Base-by-base conservation (phyloP, 192 early-diverging fungal species). In the Paraglomus brasilianum region DNA sequence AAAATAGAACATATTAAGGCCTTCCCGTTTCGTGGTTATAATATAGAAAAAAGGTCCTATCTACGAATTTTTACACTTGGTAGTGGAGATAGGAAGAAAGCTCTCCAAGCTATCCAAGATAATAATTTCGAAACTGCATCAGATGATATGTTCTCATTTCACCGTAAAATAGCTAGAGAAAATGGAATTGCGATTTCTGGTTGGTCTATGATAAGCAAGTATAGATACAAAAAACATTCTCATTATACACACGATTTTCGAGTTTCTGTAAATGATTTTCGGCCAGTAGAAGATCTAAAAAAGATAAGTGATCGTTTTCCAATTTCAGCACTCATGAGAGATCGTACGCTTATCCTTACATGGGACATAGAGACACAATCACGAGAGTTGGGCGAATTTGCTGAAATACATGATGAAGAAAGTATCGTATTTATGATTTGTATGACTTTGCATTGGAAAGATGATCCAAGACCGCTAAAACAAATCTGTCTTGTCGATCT, bases 31-130 rank as follows among this genome's bases (percentile, higher is more conserved):
- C 42, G 42, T 4, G 24, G 58, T 61, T 61, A 61, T 15, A 14
- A 61, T 42, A 61, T 43, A 61, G 58, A 61, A 61, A 61, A 61
- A 61, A 61, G 41, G 15, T 41, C 40, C 40, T 40, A 61, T 61
- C 17, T 61, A 43, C 60, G 42, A 19, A 62, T 62, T 17, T 45
- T 38, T 61, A 61, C 42, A 43, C 11, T 40, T n/a, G 17, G 42
- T 61, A 61, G 40, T 61, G 38, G 38, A 1, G 14, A 61, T 19
- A 61, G 40, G 44, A 61, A 61, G 17, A 61, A 43, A 61, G 58
- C 40, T n/a, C 14, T 56, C 30, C 14, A 56, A 21, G 22, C 22
- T 24, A 61, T 61, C 30, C 13, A 61, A 61, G 42, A 40, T n/a
- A 40, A 40, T 42, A 61, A 61, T 40, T 44, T 61, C 8, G 22